These are phyloP conservation scores for Ballota nigra DNA, from an alignment of 257 asterid genomes.

Conservation along the genomic window DNA sequence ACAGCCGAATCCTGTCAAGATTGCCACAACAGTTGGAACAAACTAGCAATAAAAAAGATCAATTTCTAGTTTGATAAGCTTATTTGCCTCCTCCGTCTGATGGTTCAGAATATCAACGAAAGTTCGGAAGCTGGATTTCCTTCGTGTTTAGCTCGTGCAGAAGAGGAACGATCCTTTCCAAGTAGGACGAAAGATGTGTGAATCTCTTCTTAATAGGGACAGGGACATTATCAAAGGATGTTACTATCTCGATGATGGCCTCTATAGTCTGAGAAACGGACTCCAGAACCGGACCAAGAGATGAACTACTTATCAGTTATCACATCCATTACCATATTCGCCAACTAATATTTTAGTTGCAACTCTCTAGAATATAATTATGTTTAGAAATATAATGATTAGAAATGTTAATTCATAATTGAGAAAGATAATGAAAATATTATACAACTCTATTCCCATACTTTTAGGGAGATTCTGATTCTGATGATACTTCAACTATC, in stretches of 20 bases:
- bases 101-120: conserved; percentile 39
- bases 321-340: conserved; percentile 30
- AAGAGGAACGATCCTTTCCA: conserved; percentile 44
- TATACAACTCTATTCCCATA: no score
- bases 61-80: no score
- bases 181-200: conserved; percentile 42
- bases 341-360: no score
- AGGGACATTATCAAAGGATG: conserved; percentile 37
- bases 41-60: background rate
- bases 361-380: no score
- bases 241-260: conserved; percentile 35
- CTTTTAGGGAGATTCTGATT: no score
- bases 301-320: conserved; percentile 17
- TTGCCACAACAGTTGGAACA: conserved; percentile 16
- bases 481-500: no score
- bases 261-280: conserved; percentile 34
- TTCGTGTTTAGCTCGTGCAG: conserved; percentile 38
- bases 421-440: no score
- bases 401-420: no score
- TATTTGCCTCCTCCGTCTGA: conserved; percentile 36
- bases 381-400: no score
- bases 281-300: conserved; percentile 30
- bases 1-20: conserved; percentile 53
- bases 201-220: conserved; percentile 44
- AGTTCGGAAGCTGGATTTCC: conserved; percentile 29